Evolutionary conservation across 345 rosid species (phyloP), one percentile per base, ranked within the genome.

Genomic region (Populus nigra): DNA sequence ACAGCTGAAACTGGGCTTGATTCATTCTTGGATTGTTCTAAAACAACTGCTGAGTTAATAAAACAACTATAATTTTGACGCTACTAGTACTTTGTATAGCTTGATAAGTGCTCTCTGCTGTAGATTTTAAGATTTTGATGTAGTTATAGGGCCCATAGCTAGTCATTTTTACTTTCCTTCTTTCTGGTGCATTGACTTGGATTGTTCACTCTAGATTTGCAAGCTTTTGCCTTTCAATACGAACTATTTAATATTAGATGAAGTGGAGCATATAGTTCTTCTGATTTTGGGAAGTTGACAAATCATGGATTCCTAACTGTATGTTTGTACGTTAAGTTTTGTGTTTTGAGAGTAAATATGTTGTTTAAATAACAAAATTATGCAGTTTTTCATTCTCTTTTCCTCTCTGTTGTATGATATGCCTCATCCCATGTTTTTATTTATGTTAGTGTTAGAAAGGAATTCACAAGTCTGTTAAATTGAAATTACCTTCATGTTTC

Each of bases 101-200:
- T 49, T 65, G 63, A n/a, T 38, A 5, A 45, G 22, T 71, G 71
- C 65, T 63, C 49, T 23, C 7, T 8, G 16, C 10, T 10, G 39
- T 49, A 38, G 17, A 43, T n/a, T 62, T 63, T 10, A 35, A 36
- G 12, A 50, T 65, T 71, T 63, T 78, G 75, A 72, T 78, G 65
- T 11, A 17, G 49, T 35, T 33, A 72, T 25, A 57, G 8, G 47
- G 25, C 39, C 71, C 1, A 6, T 7, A 78, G 18, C 55, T 49
- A 70, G 53, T 36, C 27, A 50, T 23, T 65, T 47, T 50, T 65
- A 25, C 76, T 65, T 35, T 27, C 9, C 53, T 38, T 16, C n/a
- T 27, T 27, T 9, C 41, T 16, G 38, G 11, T 7, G 63, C 8
- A 27, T 43, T 29, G 16, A 65, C 36, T 47, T 67, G 45, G 41